Conservation (phyloP, 306 rosid genomes). For the Aeschynomene evenia region DNA sequence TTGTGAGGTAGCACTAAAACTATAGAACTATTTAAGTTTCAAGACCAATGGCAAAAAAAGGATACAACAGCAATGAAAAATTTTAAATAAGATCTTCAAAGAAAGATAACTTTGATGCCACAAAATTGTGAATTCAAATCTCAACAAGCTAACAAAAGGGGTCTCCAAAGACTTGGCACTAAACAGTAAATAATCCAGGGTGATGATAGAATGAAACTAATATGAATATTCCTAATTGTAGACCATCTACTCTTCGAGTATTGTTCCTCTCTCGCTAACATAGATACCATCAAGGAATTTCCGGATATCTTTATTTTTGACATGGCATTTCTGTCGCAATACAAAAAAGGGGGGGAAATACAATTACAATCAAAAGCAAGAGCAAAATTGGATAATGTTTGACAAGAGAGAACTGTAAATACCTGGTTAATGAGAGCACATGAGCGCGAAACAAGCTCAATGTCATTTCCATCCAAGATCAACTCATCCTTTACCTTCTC, state of each 20-base stretch:
- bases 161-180: not conserved
- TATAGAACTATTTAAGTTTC: not conserved
- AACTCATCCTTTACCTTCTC: constrained; percentile 90
- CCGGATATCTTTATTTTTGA: constrained; percentile 79
- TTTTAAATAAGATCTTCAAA: not conserved
- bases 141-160: constrained; percentile 7
- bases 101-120: constrained; percentile 8
- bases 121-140: constrained; percentile 28
- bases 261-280: constrained; percentile 68
- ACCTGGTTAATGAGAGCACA: constrained; percentile 86
- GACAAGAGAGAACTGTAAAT: not conserved
- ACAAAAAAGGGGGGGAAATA: not conserved
- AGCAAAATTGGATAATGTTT: not conserved
- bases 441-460: constrained; percentile 83
- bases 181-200: not conserved
- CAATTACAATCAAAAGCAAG: not conserved
- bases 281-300: constrained; percentile 86
- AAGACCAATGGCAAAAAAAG: not conserved
- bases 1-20: not conserved
- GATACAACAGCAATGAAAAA: not conserved
- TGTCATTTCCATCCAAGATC: constrained; percentile 81
- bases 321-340: constrained; percentile 73
- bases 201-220: not conserved
- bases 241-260: constrained; percentile 47
- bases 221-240: constrained; percentile 6